Evolutionary conservation across 164 flowering plant species (phyloP).

Genomic region (Sedum album): DNA sequence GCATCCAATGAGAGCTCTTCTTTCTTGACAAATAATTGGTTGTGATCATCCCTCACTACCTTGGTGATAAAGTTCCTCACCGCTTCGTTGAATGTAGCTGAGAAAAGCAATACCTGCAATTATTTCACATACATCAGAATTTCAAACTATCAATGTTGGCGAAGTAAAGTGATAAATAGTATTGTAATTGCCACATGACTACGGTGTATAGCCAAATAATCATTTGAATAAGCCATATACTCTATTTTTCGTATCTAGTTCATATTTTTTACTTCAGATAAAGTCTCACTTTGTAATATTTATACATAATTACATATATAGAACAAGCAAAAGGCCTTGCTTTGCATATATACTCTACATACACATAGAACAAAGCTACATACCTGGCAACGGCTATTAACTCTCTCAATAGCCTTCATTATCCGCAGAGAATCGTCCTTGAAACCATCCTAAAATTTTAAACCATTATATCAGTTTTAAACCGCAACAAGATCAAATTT

Average conservation of each 20-base stretch:
- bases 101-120: conserved; percentile 75
- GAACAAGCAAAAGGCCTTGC: too few species aligned
- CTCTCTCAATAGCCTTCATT: conserved; percentile 59
- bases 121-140: background rate
- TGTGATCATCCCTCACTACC: conserved; percentile 47
- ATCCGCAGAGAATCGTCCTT: conserved; percentile 81
- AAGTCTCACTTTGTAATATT: too few species aligned
- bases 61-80: conserved; percentile 71
- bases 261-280: background rate
- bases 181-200: background rate
- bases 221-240: background rate
- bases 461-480: conserved; percentile 10
- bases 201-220: background rate
- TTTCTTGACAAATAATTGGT: conserved; percentile 83
- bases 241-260: background rate
- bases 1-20: conserved; percentile 84
- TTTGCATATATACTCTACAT: too few species aligned
- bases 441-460: conserved; percentile 95
- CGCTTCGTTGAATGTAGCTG: conserved; percentile 82
- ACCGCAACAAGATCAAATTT: conserved; percentile 3
- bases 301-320: background rate
- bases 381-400: conserved; percentile 71
- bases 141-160: background rate
- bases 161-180: background rate
- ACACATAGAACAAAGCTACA: too few species aligned